These are phyloP conservation scores for Fusarium sp. DNA, from an alignment of 2,329 filamentous ascomycete genomes.

Conservation along the genomic window DNA sequence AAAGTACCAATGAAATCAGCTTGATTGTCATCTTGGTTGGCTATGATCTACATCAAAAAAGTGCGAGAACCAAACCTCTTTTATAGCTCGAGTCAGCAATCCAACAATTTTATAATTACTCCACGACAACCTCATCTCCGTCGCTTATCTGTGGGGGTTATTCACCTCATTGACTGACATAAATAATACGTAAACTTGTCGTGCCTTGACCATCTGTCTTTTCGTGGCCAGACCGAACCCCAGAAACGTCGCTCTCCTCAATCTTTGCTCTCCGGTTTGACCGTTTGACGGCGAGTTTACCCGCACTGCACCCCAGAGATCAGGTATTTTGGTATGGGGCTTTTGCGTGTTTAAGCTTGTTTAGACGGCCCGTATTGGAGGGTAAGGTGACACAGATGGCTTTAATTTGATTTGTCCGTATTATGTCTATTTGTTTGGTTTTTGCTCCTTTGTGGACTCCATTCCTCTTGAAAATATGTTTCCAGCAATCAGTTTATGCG, in stretches of 20 bases:
- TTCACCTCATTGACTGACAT: slow-evolving; percentile 27
- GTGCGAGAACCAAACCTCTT: neutral
- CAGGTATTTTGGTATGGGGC: neutral
- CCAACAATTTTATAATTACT: neutral
- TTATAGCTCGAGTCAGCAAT: slow-evolving; percentile 3
- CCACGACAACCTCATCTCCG: slow-evolving; percentile 4
- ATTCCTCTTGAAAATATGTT: no score
- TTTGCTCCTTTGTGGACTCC: neutral
- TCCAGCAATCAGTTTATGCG: no score
- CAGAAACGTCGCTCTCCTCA: neutral
- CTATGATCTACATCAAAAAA: neutral
- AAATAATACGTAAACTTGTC: slow-evolving; percentile 8
- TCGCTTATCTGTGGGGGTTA: slow-evolving; percentile 38
- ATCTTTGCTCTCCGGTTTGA: neutral
- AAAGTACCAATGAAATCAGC: neutral
- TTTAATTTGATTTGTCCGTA: neutral
- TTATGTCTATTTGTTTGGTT: neutral
- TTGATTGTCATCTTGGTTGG: neutral
- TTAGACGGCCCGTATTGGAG: slow-evolving; percentile 10
- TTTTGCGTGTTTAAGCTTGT: slow-evolving; percentile 17
- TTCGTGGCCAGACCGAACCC: slow-evolving; percentile 13
- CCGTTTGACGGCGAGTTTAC: neutral
- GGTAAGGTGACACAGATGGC: neutral
- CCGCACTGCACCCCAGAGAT: slow-evolving; percentile 25
- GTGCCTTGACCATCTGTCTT: slow-evolving; percentile 4